Evolutionary conservation across 1,139 yeast genomes (phyloP).

Genomic region (Kurtzmaniella natalensis): DNA sequence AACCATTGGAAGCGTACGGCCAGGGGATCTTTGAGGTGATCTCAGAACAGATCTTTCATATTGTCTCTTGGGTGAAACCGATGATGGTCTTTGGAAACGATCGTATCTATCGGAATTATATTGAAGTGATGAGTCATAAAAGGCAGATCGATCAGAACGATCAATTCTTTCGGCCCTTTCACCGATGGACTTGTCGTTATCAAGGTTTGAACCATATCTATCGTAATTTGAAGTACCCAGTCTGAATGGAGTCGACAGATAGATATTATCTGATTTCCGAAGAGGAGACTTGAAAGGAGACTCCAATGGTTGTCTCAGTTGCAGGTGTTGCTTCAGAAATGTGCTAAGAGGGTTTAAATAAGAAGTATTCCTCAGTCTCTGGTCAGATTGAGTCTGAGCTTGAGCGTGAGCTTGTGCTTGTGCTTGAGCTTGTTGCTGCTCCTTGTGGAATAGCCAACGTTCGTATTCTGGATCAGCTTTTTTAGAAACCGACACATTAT

Average conservation of each 20-base stretch:
- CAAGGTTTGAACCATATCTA: no score
- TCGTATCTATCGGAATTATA: not conserved
- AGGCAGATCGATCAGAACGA: not conserved
- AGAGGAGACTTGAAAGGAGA: constrained; percentile 9
- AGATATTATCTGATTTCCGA: not conserved
- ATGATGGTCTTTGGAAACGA: not conserved
- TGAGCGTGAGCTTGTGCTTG: not conserved
- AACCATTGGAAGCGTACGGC: no score
- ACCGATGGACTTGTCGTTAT: not conserved
- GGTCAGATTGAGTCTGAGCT: no score
- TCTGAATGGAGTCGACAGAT: constrained; percentile 2
- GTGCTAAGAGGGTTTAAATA: no score
- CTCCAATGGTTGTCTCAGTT: constrained; percentile 6
- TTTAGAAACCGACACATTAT: constrained; percentile 10
- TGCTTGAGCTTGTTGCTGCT: constrained; percentile 1
- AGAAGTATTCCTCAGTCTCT: no score
- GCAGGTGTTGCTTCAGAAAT: not conserved
- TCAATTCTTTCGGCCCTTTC: not conserved
- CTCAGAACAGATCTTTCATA: not conserved
- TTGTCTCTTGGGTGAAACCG: not conserved
- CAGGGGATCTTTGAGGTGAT: not conserved
- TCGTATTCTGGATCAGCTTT: not conserved
- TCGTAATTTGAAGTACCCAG: not conserved
- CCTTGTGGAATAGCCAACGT: not conserved
- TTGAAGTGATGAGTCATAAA: not conserved